Evolutionary conservation across 495 filamentous ascomycete species (phyloP).

Genomic region (Bombardia bombarda): DNA sequence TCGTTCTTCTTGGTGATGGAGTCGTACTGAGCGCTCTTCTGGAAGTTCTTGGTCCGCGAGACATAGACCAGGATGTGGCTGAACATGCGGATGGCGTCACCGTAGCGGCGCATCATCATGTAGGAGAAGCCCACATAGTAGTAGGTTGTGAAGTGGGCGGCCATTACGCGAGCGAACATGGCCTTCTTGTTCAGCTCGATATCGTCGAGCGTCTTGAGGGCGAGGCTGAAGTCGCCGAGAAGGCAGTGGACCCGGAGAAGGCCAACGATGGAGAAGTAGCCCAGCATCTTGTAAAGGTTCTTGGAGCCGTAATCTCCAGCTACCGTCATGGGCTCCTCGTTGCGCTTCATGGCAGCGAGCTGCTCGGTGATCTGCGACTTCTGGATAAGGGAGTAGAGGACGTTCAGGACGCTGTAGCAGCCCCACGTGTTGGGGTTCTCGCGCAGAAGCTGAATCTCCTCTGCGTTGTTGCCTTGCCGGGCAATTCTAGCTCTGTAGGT

Average conservation of each 20-base stretch:
- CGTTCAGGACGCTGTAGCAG: conserved; percentile 98
- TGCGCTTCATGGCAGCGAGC: conserved; percentile 85
- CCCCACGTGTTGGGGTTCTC: conserved; percentile 99
- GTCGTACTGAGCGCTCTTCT: conserved; percentile 96
- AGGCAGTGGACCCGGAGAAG: conserved; percentile 93
- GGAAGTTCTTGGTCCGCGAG: conserved; percentile 98
- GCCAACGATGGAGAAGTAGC: conserved; percentile 98
- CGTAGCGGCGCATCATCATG: conserved; percentile 99
- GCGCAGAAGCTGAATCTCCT: conserved; percentile 82
- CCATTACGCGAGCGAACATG: conserved; percentile 99
- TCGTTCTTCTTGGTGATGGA: conserved; percentile 99
- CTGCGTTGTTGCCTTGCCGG: conserved; percentile 72
- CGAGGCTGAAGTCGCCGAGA: conserved; percentile 94
- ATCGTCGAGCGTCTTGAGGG: conserved; percentile 96
- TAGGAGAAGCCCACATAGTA: conserved; percentile 99
- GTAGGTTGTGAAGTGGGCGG: conserved; percentile 98
- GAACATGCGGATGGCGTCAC: conserved; percentile 98
- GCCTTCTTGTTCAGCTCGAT: conserved; percentile 99
- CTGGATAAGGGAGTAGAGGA: conserved; percentile 97
- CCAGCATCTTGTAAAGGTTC: conserved; percentile 93
- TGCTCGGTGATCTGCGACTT: conserved; percentile 96
- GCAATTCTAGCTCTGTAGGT: conserved; percentile 89
- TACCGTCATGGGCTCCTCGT: conserved; percentile 75
- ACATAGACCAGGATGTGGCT: conserved; percentile 99
- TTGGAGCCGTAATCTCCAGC: conserved; percentile 93